Evolutionary conservation across 352 stramenopile genomes (phyloP).

Genomic region (Globisporangium nagaii): DNA sequence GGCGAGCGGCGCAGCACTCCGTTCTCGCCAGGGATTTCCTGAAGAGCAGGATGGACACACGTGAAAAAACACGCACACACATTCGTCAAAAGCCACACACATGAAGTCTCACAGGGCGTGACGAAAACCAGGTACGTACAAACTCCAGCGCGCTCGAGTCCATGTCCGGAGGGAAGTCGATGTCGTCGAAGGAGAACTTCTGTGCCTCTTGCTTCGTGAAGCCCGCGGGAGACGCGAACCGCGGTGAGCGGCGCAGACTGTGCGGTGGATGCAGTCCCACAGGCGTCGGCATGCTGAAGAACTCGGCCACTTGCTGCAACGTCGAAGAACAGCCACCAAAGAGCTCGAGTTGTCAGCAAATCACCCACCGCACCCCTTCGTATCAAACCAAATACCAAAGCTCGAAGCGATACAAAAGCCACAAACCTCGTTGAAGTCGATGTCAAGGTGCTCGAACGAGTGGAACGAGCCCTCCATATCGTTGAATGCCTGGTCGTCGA

Average conservation of each 20-base stretch:
- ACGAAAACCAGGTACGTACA: constrained; percentile 27
- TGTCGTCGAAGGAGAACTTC: constrained; percentile 84
- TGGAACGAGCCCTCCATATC: constrained; percentile 69
- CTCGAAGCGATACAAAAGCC: neutral
- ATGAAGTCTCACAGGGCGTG: neutral
- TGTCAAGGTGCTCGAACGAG: constrained; percentile 78
- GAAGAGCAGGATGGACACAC: neutral
- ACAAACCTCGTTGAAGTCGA: constrained; percentile 79
- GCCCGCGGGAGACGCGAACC: constrained; percentile 57
- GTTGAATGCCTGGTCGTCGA: constrained; percentile 29
- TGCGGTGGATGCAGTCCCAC: constrained; percentile 54
- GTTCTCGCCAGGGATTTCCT: constrained; percentile 71
- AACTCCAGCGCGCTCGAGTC: constrained; percentile 70
- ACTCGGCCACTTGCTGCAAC: constrained; percentile 71
- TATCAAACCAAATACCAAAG: too few relatives aligned
- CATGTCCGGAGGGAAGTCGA: constrained; percentile 73
- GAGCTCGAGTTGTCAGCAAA: too few relatives aligned
- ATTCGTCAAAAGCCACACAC: neutral
- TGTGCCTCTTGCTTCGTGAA: constrained; percentile 68
- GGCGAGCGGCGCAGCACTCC: constrained; percentile 68
- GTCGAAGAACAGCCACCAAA: neutral
- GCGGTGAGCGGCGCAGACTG: constrained; percentile 67
- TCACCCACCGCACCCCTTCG: too few relatives aligned
- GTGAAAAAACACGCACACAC: neutral
- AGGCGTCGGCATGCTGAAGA: constrained; percentile 74